These are phyloP conservation scores for apple (Malus domestica) DNA, from an alignment of 306 rosid genomes.

Conservation along the genomic window DNA sequence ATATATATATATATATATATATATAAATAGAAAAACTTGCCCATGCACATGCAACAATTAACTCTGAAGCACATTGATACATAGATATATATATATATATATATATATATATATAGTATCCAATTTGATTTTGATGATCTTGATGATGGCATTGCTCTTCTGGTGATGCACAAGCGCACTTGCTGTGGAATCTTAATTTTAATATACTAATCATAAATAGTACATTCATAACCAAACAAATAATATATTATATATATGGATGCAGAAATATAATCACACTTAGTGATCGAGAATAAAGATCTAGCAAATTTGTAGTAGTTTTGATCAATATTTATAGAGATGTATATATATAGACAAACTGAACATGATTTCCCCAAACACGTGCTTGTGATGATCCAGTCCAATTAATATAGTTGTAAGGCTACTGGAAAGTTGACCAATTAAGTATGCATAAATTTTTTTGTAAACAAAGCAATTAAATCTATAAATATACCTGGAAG, in stretches of 20 bases:
- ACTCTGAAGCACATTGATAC: background rate
- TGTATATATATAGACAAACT: background rate
- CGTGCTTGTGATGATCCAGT: constrained; percentile 21
- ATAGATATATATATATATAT: no score
- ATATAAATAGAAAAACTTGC: background rate
- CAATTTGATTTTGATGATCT: constrained; percentile 14
- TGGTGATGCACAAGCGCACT: constrained; percentile 19
- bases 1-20: no score
- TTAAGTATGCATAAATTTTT: background rate
- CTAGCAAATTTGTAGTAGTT: constrained; percentile 3
- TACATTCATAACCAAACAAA: constrained; percentile 6
- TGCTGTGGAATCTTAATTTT: constrained; percentile 19
- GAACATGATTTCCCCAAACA: constrained; percentile 20
- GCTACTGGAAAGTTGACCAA: background rate
- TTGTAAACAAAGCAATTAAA: background rate
- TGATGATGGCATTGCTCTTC: constrained; percentile 6
- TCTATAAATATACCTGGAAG: background rate
- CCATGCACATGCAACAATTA: background rate
- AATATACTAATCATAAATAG: background rate
- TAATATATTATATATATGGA: background rate
- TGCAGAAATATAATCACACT: constrained; percentile 10
- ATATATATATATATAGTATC: background rate
- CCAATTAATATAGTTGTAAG: constrained; percentile 14
- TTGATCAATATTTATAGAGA: background rate
- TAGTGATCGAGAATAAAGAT: constrained; percentile 4